Percentiles rank a stretch among this genome's conserved stretches.
Evolutionary conservation across 2,329 filamentous ascomycete genomes (phyloP).

Genomic region (Exserohilum rostratum): DNA sequence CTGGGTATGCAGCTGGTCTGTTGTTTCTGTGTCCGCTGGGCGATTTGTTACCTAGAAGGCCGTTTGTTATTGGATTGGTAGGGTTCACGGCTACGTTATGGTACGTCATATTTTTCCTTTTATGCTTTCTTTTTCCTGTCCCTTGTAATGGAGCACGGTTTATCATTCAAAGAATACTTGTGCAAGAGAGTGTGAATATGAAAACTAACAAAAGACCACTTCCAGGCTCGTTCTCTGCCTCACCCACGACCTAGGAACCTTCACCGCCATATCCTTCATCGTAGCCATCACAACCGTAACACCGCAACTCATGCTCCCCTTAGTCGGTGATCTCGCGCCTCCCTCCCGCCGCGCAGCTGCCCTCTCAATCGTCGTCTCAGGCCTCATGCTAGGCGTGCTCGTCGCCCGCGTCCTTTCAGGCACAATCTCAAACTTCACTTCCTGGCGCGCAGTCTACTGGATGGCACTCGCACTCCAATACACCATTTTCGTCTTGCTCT

Average conservation of each 20-base stretch:
- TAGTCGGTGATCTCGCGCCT: slow-evolving; percentile 79
- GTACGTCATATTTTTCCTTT: slow-evolving; percentile 57
- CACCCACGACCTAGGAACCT: slow-evolving; percentile 67
- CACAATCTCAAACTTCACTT: slow-evolving; percentile 73
- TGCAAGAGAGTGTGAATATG: background rate
- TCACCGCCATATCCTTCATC: slow-evolving; percentile 74
- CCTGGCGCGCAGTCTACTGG: slow-evolving; percentile 82
- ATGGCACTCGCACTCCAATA: slow-evolving; percentile 74
- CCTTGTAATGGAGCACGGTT: background rate
- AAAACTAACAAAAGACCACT: background rate
- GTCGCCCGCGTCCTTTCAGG: slow-evolving; percentile 78
- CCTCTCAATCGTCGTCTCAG: slow-evolving; percentile 76
- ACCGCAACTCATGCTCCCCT: slow-evolving; percentile 74
- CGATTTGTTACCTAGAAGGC: slow-evolving; percentile 69
- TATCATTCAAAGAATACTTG: too few species aligned
- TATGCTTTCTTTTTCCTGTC: background rate
- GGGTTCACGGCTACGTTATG: slow-evolving; percentile 70
- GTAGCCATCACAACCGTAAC: slow-evolving; percentile 81
- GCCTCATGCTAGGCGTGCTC: slow-evolving; percentile 76
- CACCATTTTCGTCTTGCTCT: slow-evolving; percentile 68
- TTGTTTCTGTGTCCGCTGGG: slow-evolving; percentile 78
- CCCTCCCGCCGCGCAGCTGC: slow-evolving; percentile 69
- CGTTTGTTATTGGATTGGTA: slow-evolving; percentile 71
- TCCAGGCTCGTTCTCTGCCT: slow-evolving; percentile 68
- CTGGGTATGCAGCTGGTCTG: slow-evolving; percentile 76